These are phyloP conservation scores for Akanthomyces lecanii DNA, from an alignment of 2,329 filamentous ascomycete genomes.

Conservation along the genomic window DNA sequence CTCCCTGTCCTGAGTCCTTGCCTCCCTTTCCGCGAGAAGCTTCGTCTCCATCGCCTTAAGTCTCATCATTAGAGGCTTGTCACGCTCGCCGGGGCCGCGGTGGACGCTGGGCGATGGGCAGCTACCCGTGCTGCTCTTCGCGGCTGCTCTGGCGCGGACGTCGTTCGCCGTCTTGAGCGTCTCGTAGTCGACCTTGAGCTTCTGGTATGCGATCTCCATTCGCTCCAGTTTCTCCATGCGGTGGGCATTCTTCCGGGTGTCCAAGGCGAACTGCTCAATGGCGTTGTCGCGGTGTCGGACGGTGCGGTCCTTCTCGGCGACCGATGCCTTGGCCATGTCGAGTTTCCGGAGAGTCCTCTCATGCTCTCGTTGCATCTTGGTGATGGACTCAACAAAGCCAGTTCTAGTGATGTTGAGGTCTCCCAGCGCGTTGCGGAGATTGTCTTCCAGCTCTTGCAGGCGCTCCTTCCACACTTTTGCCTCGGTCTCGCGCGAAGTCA, in stretches of 20 bases:
- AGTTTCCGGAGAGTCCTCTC: slow-evolving; percentile 81
- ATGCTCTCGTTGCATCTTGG: slow-evolving; percentile 81
- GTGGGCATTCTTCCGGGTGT: slow-evolving; percentile 78
- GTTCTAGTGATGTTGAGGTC: slow-evolving; percentile 83
- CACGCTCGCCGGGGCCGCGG: slow-evolving; percentile 46
- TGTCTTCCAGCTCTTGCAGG: slow-evolving; percentile 83
- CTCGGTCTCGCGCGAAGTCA: slow-evolving; percentile 82
- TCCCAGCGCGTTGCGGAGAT: slow-evolving; percentile 79
- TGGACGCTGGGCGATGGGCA: slow-evolving; percentile 53
- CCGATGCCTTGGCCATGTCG: slow-evolving; percentile 67
- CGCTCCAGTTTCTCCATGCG: slow-evolving; percentile 72
- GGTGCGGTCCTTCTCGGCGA: slow-evolving; percentile 86
- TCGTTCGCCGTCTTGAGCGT: slow-evolving; percentile 64
- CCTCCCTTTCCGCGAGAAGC: slow-evolving; percentile 86
- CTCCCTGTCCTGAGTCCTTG: slow-evolving; percentile 74
- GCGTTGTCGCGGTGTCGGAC: slow-evolving; percentile 85
- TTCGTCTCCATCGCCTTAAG: slow-evolving; percentile 83
- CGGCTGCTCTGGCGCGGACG: slow-evolving; percentile 47
- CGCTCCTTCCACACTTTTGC: slow-evolving; percentile 88
- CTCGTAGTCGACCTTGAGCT: slow-evolving; percentile 62
- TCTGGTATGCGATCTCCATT: slow-evolving; percentile 57
- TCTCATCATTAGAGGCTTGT: slow-evolving; percentile 76
- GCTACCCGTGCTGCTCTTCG: slow-evolving; percentile 33
- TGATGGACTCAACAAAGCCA: slow-evolving; percentile 81
- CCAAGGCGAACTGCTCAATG: slow-evolving; percentile 82